These are phyloP conservation scores for Xylaria sp. DNA, from an alignment of 2,329 filamentous ascomycete genomes.

Conservation along the genomic window DNA sequence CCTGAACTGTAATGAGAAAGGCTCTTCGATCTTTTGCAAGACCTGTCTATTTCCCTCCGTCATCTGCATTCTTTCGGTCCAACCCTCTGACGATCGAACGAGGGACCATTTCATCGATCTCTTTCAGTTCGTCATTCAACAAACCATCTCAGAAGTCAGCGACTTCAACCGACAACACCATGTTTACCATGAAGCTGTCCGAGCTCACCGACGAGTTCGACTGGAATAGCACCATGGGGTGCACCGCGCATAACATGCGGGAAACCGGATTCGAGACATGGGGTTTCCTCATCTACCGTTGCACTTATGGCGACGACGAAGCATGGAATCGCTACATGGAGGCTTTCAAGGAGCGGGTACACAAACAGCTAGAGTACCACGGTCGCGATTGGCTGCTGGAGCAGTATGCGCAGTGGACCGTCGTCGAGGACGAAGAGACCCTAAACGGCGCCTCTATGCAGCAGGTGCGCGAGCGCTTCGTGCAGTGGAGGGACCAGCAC, in stretches of 20 bases:
- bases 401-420: background rate
- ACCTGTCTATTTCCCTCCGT: no score
- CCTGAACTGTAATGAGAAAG: no score
- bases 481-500: conserved; percentile 18
- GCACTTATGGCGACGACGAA: conserved; percentile 23
- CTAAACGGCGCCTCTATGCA: conserved; percentile 17
- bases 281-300: conserved; percentile 23
- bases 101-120: no score
- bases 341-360: conserved; percentile 4
- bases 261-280: conserved; percentile 15
- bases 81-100: no score
- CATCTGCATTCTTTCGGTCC: no score
- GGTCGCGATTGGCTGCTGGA: conserved; percentile 18
- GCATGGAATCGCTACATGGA: conserved; percentile 17
- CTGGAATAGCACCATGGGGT: conserved; percentile 2
- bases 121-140: no score
- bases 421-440: conserved; percentile 11
- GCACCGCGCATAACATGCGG: background rate
- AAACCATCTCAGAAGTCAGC: no score
- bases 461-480: conserved; percentile 21
- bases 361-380: background rate
- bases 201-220: conserved; percentile 14
- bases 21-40: no score
- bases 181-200: conserved; percentile 13
- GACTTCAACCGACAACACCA: background rate